phyloP scores from a whole-genome alignment of 257 asterid genomes.

The Henckelia pumila region DNA sequence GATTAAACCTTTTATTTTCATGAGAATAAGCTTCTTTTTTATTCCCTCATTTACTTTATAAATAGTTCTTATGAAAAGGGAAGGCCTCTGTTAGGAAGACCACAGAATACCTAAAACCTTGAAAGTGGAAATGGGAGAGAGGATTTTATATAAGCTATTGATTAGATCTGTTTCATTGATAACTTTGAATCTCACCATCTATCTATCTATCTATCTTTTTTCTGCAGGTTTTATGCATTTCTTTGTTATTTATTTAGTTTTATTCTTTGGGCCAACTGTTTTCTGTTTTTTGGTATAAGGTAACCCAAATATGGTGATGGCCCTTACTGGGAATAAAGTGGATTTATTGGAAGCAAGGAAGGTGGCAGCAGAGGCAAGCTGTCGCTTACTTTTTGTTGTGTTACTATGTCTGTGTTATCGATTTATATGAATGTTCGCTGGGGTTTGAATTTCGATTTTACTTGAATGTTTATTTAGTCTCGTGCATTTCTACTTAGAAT shows the following conservation, averaged over 20 bases:
- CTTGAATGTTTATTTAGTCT: not conserved
- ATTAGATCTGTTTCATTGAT: not conserved
- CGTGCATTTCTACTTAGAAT: not conserved
- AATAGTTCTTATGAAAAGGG: not conserved
- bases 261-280: not conserved
- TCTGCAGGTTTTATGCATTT: not conserved
- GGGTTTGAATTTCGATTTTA: slow-evolving; percentile 7
- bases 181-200: not conserved
- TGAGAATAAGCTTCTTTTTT: not conserved
- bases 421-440: too few relatives aligned
- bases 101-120: not conserved
- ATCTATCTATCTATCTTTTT: too few relatives aligned
- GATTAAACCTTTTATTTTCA: not conserved
- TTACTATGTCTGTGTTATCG: slow-evolving; percentile 16
- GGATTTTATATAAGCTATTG: not conserved
- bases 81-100: too few relatives aligned
- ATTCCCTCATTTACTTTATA: not conserved
- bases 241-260: not conserved
- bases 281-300: slow-evolving; percentile 33
- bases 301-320: slow-evolving; percentile 85
- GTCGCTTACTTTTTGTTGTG: slow-evolving; percentile 1
- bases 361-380: slow-evolving; percentile 74
- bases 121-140: not conserved
- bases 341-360: slow-evolving; percentile 86
- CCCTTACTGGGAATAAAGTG: slow-evolving; percentile 91